Evolutionary conservation across 2,329 filamentous ascomycete genomes (phyloP), one percentile per base, ranked within the genome.

Genomic region (Trichophyton benhamiae): DNA sequence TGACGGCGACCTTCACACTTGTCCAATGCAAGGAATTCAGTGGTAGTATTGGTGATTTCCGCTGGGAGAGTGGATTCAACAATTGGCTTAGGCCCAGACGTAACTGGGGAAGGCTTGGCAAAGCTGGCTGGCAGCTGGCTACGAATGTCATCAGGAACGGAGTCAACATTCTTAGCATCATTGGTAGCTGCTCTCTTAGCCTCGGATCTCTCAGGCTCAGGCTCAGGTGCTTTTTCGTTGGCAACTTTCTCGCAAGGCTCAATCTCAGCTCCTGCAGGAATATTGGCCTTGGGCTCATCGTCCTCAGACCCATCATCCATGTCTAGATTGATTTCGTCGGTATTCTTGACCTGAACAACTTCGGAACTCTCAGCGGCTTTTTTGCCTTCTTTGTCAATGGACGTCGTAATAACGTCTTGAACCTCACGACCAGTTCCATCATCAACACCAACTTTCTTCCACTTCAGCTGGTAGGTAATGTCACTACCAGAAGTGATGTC

Each of bases 11-110:
- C 87, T 48, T 92, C 80, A 69, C 90, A 95, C 74, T 99, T 99
- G 75, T 96, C 92, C 1, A 99, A 79, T 0, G 94, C 88, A 9
- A 99, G 80, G 73, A 99, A 99, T 11, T 85, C 81, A 1, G 92
- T 95, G 3, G 81, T 80, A 20, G 80, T 87, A 77, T 97, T 97
- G 1, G 80, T 83, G 64, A 96, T 95, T 0, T 79, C 82, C 0
- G 80, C 70, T 0, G 90, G 90, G 15, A 87, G 83, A 2, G 86
- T 84, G 60, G 86, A 82, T 41, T 81, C 82, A 15, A 83, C 78
- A 4, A 71, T 77, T 61, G 70, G 68, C 48, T 74, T 75, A 15
- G 22, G 17, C 22, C 66, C 46, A 72, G 71, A 13, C 1, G 11
- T 30, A 27, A 22, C 13, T 68, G 72, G 48, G 66, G 13, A 57